Evolutionary conservation across 2,329 filamentous ascomycete genomes (phyloP).

Genomic region (Verticillium nonalfalfae): DNA sequence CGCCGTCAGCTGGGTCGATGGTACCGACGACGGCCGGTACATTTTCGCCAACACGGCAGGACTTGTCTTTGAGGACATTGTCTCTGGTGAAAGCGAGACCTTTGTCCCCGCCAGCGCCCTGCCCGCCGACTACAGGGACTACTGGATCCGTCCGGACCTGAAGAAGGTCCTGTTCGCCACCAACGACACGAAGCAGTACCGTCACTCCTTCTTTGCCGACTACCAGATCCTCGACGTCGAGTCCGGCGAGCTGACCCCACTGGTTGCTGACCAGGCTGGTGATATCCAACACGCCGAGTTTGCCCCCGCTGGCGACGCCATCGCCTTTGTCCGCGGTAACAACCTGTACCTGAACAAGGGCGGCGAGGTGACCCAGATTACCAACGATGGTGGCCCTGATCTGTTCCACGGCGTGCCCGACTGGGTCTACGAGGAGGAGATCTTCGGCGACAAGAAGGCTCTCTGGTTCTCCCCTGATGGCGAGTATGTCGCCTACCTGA

Average conservation of each 20-base stretch:
- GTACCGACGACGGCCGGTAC: constrained; percentile 55
- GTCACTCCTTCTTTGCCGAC: constrained; percentile 61
- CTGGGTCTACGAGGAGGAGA: constrained; percentile 77
- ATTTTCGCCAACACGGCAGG: constrained; percentile 44
- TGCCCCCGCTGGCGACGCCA: constrained; percentile 48
- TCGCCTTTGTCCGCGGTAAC: constrained; percentile 63
- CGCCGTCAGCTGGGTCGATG: constrained; percentile 50
- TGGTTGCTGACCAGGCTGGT: constrained; percentile 52
- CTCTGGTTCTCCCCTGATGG: constrained; percentile 96
- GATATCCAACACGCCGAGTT: constrained; percentile 64
- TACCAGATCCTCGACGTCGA: constrained; percentile 58
- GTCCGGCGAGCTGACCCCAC: constrained; percentile 45
- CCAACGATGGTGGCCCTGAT: constrained; percentile 52
- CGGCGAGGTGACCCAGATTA: constrained; percentile 50
- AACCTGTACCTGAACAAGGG: constrained; percentile 55
- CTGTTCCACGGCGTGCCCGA: constrained; percentile 60
- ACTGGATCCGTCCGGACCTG: constrained; percentile 55
- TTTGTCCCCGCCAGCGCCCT: constrained; percentile 54
- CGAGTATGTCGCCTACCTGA: constrained; percentile 82
- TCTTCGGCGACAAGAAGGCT: constrained; percentile 67
- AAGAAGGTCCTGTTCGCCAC: constrained; percentile 54
- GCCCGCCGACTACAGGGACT: constrained; percentile 47
- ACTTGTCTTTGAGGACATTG: constrained; percentile 55
- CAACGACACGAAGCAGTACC: constrained; percentile 63
- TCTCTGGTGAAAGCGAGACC: constrained; percentile 46